Conservation (phyloP, 2,329 filamentous ascomycete genomes). For the Xylariaceae sp. region DNA sequence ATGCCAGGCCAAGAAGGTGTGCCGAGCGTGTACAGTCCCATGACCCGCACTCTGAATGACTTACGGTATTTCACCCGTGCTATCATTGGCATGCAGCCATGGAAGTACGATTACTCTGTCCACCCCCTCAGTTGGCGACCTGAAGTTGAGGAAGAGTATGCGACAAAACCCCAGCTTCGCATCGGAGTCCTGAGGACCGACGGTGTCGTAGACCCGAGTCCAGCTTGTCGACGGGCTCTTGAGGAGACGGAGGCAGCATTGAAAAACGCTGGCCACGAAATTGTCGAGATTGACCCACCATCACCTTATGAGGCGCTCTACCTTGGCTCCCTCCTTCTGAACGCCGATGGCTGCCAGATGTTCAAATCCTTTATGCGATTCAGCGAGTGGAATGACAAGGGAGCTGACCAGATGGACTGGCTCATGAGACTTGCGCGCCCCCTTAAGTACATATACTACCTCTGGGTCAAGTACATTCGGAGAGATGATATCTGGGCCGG, state of each 20-base stretch:
- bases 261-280: constrained; percentile 65
- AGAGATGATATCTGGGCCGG: constrained; percentile 73
- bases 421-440: constrained; percentile 69
- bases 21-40: constrained; percentile 83
- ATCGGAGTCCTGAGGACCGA: constrained; percentile 76
- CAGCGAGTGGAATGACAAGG: constrained; percentile 74
- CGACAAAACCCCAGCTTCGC: constrained; percentile 57
- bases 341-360: constrained; percentile 75
- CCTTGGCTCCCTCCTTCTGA: constrained; percentile 74
- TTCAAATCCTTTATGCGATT: constrained; percentile 71
- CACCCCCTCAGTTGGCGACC: constrained; percentile 78
- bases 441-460: constrained; percentile 79
- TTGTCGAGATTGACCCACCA: constrained; percentile 60
- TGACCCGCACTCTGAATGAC: constrained; percentile 81
- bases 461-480: constrained; percentile 81
- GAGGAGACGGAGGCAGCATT: constrained; percentile 66
- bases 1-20: constrained; percentile 93
- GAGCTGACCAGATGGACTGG: constrained; percentile 67
- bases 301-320: constrained; percentile 69
- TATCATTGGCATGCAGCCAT: constrained; percentile 75
- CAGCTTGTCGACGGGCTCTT: constrained; percentile 74
- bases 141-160: constrained; percentile 54
- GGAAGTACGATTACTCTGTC: constrained; percentile 81
- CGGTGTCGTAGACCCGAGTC: constrained; percentile 77
- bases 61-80: constrained; percentile 77